phyloP scores from a whole-genome alignment of 208 protist genomes.

The Leishmania martiniquensis region DNA sequence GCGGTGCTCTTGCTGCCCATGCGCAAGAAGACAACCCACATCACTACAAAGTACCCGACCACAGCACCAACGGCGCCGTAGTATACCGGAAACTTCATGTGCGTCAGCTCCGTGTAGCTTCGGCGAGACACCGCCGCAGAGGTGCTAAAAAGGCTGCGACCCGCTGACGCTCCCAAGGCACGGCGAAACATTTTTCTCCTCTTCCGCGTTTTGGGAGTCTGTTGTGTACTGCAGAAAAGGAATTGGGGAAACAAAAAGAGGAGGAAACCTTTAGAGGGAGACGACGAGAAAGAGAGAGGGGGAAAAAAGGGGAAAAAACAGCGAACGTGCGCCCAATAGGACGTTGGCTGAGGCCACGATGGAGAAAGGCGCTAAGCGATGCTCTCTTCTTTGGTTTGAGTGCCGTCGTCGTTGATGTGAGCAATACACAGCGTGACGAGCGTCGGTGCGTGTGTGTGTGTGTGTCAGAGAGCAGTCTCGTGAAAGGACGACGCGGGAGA shows the following conservation, averaged over 20 bases:
- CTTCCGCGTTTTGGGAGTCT: not conserved
- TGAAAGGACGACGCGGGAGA: not conserved
- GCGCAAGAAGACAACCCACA: conserved; percentile 75
- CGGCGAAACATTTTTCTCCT: conserved; percentile 70
- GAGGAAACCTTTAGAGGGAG: not conserved
- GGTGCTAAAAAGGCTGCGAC: conserved; percentile 34
- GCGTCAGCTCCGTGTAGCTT: conserved; percentile 79
- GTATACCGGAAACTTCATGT: conserved; percentile 86
- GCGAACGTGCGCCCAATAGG: not conserved
- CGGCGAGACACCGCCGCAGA: conserved; percentile 33
- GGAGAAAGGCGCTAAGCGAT: not conserved
- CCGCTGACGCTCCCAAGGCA: conserved; percentile 46
- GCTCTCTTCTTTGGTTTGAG: not conserved
- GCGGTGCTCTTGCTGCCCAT: conserved; percentile 52
- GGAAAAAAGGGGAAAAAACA: too few relatives aligned
- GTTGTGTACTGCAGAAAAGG: not conserved
- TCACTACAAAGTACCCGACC: conserved; percentile 71
- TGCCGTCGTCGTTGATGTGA: not conserved
- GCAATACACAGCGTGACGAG: not conserved
- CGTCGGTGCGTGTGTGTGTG: not conserved
- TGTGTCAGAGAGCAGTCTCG: not conserved
- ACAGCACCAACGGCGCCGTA: conserved; percentile 41
- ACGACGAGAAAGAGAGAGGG: too few relatives aligned
- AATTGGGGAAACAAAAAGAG: not conserved
- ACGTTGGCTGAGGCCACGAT: not conserved